Percentiles rank a stretch among this genome's conserved stretches.
Conservation (phyloP, 805 yeast species). For the Saccharomyces jurei region DNA sequence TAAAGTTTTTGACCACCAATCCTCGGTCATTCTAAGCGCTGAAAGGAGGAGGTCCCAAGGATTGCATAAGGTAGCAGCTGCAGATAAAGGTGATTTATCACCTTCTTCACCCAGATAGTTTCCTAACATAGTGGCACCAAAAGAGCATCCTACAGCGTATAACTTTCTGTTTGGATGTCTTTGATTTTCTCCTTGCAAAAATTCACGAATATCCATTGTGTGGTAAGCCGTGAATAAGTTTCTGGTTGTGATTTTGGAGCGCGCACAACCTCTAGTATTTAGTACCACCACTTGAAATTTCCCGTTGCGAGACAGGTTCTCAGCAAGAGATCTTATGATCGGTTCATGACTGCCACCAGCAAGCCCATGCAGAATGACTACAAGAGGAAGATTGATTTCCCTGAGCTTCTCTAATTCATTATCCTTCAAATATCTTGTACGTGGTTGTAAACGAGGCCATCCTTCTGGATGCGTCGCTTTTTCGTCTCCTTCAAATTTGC, state of each 20-base stretch:
- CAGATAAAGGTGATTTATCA: slow-evolving; percentile 42
- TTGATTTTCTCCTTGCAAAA: slow-evolving; percentile 41
- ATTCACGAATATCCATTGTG: slow-evolving; percentile 60
- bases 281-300: slow-evolving; percentile 53
- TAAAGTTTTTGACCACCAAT: slow-evolving; percentile 34
- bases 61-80: slow-evolving; percentile 52
- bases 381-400: slow-evolving; percentile 42
- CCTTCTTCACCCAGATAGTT: slow-evolving; percentile 67
- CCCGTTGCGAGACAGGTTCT: slow-evolving; percentile 34
- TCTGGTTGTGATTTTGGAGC: slow-evolving; percentile 64
- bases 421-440: slow-evolving; percentile 53
- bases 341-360: slow-evolving; percentile 79
- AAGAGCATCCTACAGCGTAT: slow-evolving; percentile 61
- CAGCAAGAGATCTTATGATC: slow-evolving; percentile 50
- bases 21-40: slow-evolving; percentile 34
- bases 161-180: slow-evolving; percentile 56
- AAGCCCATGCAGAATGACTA: slow-evolving; percentile 60
- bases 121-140: slow-evolving; percentile 60
- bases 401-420: slow-evolving; percentile 35
- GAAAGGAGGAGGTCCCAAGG: slow-evolving; percentile 70
- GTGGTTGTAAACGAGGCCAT: slow-evolving; percentile 57
- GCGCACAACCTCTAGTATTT: slow-evolving; percentile 70
- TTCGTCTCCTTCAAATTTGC: slow-evolving; percentile 28
- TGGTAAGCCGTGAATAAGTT: slow-evolving; percentile 58
- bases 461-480: slow-evolving; percentile 40